Evolutionary conservation across 2,329 filamentous ascomycete genomes (phyloP).

Genomic region (Aspergillus tanneri): DNA sequence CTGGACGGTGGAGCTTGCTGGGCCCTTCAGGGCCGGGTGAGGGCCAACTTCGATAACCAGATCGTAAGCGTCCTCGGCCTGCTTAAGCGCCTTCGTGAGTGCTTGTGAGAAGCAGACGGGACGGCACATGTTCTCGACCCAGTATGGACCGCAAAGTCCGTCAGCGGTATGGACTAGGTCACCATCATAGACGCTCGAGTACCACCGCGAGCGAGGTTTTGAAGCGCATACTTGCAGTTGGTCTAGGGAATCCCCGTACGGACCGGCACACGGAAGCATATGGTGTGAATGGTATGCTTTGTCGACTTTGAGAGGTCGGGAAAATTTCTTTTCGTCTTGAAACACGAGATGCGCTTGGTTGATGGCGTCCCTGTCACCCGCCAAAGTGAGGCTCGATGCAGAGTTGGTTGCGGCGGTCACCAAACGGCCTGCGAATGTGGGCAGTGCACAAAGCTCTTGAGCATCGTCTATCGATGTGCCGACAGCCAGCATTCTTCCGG

Average conservation of each 20-base stretch:
- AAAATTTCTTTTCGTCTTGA: slow-evolving; percentile 34
- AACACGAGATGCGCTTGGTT: slow-evolving; percentile 26
- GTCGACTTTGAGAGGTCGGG: slow-evolving; percentile 38
- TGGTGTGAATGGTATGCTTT: slow-evolving; percentile 45
- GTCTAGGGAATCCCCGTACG: slow-evolving; percentile 19
- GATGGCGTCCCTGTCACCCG: slow-evolving; percentile 39
- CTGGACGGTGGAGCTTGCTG: slow-evolving; percentile 17
- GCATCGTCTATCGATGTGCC: slow-evolving; percentile 38
- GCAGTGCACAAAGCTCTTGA: slow-evolving; percentile 14
- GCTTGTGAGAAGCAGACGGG: slow-evolving; percentile 36
- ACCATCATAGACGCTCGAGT: slow-evolving; percentile 24
- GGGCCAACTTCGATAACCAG: slow-evolving; percentile 28
- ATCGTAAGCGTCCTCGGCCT: slow-evolving; percentile 35
- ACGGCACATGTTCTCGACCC: slow-evolving; percentile 36
- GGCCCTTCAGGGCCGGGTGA: slow-evolving; percentile 24
- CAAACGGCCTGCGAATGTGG: slow-evolving; percentile 23
- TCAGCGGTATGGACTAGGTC: slow-evolving; percentile 30
- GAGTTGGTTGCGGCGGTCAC: slow-evolving; percentile 39
- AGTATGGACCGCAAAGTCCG: slow-evolving; percentile 27
- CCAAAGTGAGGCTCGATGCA: slow-evolving; percentile 41
- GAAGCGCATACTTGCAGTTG: background rate
- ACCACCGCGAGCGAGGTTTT: slow-evolving; percentile 13
- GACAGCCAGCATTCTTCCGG: slow-evolving; percentile 50
- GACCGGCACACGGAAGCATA: slow-evolving; percentile 29
- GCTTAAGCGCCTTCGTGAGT: slow-evolving; percentile 11